Evolutionary conservation across 1,284 basidiomycete species (phyloP), one percentile per base, ranked within the genome.

Genomic region (Melampsora americana): DNA sequence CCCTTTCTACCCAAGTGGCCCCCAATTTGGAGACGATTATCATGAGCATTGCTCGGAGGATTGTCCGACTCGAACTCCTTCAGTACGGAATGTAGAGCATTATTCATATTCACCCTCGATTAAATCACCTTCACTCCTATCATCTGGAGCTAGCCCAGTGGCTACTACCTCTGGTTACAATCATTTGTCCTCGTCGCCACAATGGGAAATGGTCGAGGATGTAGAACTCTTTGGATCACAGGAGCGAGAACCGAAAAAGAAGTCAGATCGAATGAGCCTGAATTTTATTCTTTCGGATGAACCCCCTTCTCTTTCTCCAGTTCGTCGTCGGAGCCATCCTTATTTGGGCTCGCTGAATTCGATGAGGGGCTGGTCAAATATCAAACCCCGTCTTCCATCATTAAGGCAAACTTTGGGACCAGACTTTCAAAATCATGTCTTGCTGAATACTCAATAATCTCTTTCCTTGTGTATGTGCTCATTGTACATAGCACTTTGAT

Each of bases 11-110:
- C 69, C 50, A 61, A 61, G 35, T 28, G 67, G 67, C 5, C 67
- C 67, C 12, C 67, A 69, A 30, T 69, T 69, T 48, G 67, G 67
- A 30, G 67, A 69, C 44, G 50, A 69, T 28, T 69, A 69, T 20
- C 67, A 69, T 30, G 67, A 69, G 53, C 23, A 69, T 30, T 69
- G 67, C 32, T 69, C 50, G 32, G 50, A 32, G n/a, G 50, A 69
- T 39, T 69, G 67, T 59, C 67, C 67, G 16, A 50, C 32, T 56
- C 53, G 53, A 28, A n/a, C 5, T 28, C 53, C 4, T 3, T 2
- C n/a, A 23, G 26, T 18, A 56, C 6, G 6, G 26, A n/a, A 56
- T 56, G 7, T 12, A 56, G 26, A 5, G 6, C 26, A 28, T n/a
- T 56, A n/a, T 28, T 56, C 20, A 56, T 28, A n/a, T 28, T 28